A percentile compares a stretch with the other conserved stretches of the same genome.
Evolutionary conservation across 441 rosid genomes (phyloP).

Genomic region (Gossypium davidsonii): DNA sequence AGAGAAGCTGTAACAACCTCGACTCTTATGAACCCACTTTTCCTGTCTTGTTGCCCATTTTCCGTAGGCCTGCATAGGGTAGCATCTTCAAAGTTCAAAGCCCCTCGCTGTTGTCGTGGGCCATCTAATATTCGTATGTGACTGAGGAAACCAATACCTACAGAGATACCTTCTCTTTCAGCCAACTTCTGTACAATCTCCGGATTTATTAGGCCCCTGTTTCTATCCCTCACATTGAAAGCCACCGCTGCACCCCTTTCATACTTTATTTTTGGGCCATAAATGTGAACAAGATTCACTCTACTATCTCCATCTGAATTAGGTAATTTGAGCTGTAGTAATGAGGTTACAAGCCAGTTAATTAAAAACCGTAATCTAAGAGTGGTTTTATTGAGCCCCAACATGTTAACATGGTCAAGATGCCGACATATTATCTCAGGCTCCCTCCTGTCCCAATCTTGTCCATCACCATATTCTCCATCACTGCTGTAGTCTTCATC

Average conservation of each 20-base stretch:
- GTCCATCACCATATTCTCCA: constrained; percentile 68
- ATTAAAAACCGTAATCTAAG: constrained; percentile 71
- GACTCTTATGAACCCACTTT: constrained; percentile 62
- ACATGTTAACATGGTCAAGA: constrained; percentile 80
- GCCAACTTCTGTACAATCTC: constrained; percentile 86
- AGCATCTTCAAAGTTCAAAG: constrained; percentile 48
- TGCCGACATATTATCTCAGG: constrained; percentile 74
- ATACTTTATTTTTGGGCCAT: constrained; percentile 92
- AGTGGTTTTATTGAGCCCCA: constrained; percentile 89
- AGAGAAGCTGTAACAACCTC: constrained; percentile 95
- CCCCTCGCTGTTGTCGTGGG: constrained; percentile 44
- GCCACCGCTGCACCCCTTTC: constrained; percentile 99
- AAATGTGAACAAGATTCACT: constrained; percentile 71
- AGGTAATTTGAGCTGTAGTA: constrained; percentile 71
- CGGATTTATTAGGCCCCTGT: constrained; percentile 63
- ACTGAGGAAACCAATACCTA: constrained; percentile 78
- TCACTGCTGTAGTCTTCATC: constrained; percentile 73
- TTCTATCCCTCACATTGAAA: constrained; percentile 68
- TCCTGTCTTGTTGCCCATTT: constrained; percentile 48
- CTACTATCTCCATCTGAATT: constrained; percentile 50
- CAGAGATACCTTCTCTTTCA: constrained; percentile 81
- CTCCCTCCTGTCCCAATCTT: constrained; percentile 75
- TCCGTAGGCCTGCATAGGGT: constrained; percentile 58
- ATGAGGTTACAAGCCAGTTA: constrained; percentile 94
- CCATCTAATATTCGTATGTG: constrained; percentile 70